Percentiles rank a stretch among this genome's conserved stretches.
phyloP scores from a whole-genome alignment of 192 early-diverging fungal species.

The Paraglomus brasilianum region DNA sequence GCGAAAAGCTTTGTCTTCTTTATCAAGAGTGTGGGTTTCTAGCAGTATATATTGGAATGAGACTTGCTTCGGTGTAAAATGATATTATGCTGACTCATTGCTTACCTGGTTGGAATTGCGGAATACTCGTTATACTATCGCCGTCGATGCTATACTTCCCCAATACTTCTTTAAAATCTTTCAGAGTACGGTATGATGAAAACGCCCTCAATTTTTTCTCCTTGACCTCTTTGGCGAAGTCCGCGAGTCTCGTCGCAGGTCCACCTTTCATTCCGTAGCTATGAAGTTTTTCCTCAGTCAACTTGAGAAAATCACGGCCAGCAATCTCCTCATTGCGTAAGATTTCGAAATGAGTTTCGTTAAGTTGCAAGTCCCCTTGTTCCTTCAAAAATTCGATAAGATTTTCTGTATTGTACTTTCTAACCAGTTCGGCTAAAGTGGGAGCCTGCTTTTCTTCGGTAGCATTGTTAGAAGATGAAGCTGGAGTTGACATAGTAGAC shows the following conservation, averaged over 20 bases:
- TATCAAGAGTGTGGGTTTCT: constrained; percentile 7
- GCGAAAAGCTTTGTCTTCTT: neutral
- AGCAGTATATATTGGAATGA: neutral
- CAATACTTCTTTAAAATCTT: neutral
- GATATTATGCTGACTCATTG: neutral
- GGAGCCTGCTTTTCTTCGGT: constrained; percentile 9
- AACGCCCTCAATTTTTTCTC: constrained; percentile 1
- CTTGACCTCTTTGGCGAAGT: neutral
- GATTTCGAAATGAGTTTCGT: constrained; percentile 4
- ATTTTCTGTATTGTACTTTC: constrained; percentile 9
- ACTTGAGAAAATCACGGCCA: constrained; percentile 3
- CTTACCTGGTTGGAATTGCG: constrained; percentile 2
- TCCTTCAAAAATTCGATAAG: constrained; percentile 24
- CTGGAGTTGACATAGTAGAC: no score
- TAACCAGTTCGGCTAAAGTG: neutral
- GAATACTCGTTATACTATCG: neutral
- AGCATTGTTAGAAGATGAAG: constrained; percentile 3
- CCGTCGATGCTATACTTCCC: neutral
- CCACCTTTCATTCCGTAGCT: neutral
- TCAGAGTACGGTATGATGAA: neutral
- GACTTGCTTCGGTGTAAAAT: neutral
- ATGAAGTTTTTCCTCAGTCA: neutral
- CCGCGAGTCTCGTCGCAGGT: neutral
- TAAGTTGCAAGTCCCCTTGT: neutral
- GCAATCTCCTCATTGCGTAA: neutral